Percentiles rank a stretch among this genome's conserved stretches.
phyloP scores from a whole-genome alignment of 2,329 filamentous ascomycete species.

The Pyricularia sp. region DNA sequence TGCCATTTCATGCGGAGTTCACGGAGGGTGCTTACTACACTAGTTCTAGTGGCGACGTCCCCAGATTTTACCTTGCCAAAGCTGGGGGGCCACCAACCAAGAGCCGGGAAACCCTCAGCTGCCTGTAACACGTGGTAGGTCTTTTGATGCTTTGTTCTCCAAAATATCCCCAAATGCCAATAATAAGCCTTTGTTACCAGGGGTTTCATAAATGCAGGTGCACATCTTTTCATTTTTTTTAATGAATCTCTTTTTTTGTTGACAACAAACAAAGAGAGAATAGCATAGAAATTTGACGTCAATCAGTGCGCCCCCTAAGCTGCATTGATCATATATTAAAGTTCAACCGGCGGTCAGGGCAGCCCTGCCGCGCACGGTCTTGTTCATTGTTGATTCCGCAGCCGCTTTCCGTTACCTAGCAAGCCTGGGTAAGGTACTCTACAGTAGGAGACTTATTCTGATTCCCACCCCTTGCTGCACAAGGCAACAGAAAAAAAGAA shows the following conservation, averaged over 20 bases:
- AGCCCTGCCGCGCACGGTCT: background rate
- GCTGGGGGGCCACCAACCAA: background rate
- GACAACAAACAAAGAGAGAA: background rate
- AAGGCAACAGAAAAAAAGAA: no score
- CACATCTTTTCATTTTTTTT: background rate
- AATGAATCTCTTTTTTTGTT: no score
- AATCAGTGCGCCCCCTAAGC: background rate
- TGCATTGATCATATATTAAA: background rate
- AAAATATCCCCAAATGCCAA: background rate
- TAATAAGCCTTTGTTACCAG: background rate
- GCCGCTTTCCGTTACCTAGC: background rate
- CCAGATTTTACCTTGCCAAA: background rate
- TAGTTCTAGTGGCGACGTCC: background rate
- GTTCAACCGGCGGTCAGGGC: background rate
- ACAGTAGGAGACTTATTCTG: background rate
- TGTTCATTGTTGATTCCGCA: background rate
- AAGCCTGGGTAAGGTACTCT: no score
- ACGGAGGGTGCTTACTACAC: background rate
- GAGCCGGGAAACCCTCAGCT: background rate
- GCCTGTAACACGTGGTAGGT: background rate
- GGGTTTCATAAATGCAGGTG: background rate
- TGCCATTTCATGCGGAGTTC: background rate
- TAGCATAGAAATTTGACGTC: background rate
- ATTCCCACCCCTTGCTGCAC: background rate
- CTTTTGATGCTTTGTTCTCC: background rate